Evolutionary conservation across 1,284 basidiomycete genomes (phyloP).

Genomic region (Schizopora paradoxa): DNA sequence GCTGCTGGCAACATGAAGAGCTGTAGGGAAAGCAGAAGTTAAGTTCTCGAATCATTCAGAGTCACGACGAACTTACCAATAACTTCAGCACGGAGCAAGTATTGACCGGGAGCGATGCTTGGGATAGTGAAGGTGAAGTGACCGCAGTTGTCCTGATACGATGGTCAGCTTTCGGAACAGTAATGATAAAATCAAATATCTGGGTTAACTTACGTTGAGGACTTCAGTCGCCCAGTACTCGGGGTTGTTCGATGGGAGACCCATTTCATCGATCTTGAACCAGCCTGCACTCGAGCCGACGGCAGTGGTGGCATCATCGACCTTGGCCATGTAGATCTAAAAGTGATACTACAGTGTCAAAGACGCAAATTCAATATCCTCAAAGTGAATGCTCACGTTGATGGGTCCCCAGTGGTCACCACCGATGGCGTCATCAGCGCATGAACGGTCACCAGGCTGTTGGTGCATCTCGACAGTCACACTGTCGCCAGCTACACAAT

Average conservation of each 20-base stretch:
- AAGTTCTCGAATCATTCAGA: neutral
- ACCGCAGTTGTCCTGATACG: conserved; percentile 51
- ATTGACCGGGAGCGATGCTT: conserved; percentile 42
- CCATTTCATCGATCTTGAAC: conserved; percentile 50
- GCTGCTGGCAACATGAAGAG: conserved; percentile 41
- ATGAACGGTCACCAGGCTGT: conserved; percentile 42
- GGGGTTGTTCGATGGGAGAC: conserved; percentile 41
- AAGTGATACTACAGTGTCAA: no score
- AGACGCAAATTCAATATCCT: neutral
- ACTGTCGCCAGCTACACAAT: conserved; percentile 37
- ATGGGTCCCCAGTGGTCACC: conserved; percentile 47
- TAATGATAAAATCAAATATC: conserved; percentile 17
- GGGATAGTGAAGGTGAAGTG: conserved; percentile 48
- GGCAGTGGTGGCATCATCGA: conserved; percentile 40
- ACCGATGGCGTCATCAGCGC: conserved; percentile 42
- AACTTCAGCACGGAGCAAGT: conserved; percentile 47
- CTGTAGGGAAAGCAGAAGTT: conserved; percentile 22
- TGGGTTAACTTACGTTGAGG: conserved; percentile 27
- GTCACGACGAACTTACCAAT: conserved; percentile 35
- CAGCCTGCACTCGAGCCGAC: conserved; percentile 38
- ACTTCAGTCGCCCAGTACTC: conserved; percentile 43
- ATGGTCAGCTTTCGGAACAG: conserved; percentile 22
- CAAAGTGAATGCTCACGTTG: conserved; percentile 23
- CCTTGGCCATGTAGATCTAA: conserved; percentile 43
- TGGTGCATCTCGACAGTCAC: conserved; percentile 53